phyloP scores from a whole-genome alignment of 441 rosid species.

The Croton setiger region DNA sequence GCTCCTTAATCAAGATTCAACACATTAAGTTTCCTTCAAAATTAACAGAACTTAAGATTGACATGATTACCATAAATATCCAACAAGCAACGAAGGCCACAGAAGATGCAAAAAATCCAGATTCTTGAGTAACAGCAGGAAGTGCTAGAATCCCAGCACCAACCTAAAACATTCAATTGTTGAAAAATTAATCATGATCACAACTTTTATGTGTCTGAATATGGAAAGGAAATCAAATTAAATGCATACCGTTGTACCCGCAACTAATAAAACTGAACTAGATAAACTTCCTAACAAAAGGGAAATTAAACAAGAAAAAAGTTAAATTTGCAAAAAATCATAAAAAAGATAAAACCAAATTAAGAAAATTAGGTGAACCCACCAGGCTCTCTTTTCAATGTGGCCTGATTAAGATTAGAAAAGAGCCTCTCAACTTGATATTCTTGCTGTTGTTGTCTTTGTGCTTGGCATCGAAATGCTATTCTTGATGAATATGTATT shows the following conservation, averaged over 20 bases:
- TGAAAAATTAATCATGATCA: too few species aligned
- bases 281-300: slow-evolving; percentile 67
- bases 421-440: slow-evolving; percentile 70
- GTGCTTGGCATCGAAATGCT: slow-evolving; percentile 36
- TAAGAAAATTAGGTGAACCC: not conserved
- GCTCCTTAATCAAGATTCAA: not conserved
- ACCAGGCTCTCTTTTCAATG: slow-evolving; percentile 85
- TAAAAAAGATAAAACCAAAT: too few species aligned
- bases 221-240: not conserved
- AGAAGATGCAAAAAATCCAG: slow-evolving; percentile 87
- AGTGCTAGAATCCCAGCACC: slow-evolving; percentile 96
- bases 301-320: not conserved
- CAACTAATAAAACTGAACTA: slow-evolving; percentile 76
- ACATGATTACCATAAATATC: slow-evolving; percentile 68
- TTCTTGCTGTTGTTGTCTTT: slow-evolving; percentile 35
- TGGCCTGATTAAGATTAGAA: slow-evolving; percentile 76
- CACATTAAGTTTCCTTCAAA: not conserved
- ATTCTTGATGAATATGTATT: slow-evolving; percentile 8
- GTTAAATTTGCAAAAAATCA: too few species aligned
- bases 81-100: slow-evolving; percentile 74
- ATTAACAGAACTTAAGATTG: not conserved
- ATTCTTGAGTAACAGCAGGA: slow-evolving; percentile 90
- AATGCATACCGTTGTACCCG: slow-evolving; percentile 70
- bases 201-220: too few species aligned
- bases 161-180: slow-evolving; percentile 38